A percentile compares a stretch with the other conserved stretches of the same genome.
phyloP scores from a whole-genome alignment of 1,139 yeast species.

The Kodamaea sp. region DNA sequence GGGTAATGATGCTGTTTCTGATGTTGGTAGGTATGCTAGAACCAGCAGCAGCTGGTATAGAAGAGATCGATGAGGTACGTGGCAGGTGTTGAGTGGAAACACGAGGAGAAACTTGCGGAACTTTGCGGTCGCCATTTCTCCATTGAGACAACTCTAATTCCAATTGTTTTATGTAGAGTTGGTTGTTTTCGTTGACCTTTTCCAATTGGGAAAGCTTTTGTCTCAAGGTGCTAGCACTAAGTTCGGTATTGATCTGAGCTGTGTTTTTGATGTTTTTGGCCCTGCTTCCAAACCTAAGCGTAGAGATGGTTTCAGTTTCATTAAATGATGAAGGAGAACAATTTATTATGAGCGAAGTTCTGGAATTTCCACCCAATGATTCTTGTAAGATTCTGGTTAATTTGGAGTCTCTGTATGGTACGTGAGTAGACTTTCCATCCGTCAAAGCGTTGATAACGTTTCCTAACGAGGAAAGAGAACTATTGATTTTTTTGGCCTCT shows the following conservation, averaged over 20 bases:
- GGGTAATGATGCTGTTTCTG: conserved; percentile 7
- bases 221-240: conserved; percentile 58
- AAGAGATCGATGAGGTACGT: conserved; percentile 6
- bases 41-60: conserved; percentile 9
- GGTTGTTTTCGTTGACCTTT: conserved; percentile 45
- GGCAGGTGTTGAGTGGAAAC: conserved; percentile 11
- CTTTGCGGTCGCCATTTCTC: conserved; percentile 16
- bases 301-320: conserved; percentile 71
- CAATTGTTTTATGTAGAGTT: conserved; percentile 45
- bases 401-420: conserved; percentile 83
- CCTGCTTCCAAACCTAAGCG: conserved; percentile 77
- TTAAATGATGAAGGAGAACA: conserved; percentile 71
- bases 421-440: conserved; percentile 63
- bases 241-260: conserved; percentile 69
- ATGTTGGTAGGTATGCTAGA: conserved; percentile 9
- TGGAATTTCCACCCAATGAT: conserved; percentile 83
- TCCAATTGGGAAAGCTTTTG: conserved; percentile 51
- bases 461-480: conserved; percentile 76
- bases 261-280: conserved; percentile 72
- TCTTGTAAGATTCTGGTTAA: conserved; percentile 82
- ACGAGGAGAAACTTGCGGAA: conserved; percentile 6
- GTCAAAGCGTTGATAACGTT: conserved; percentile 80
- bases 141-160: conserved; percentile 46
- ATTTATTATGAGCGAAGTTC: conserved; percentile 76
- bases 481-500: conserved; percentile 83